Conservation (phyloP, 2,329 filamentous ascomycete genomes). For the Hymenoscyphus fructigenus region DNA sequence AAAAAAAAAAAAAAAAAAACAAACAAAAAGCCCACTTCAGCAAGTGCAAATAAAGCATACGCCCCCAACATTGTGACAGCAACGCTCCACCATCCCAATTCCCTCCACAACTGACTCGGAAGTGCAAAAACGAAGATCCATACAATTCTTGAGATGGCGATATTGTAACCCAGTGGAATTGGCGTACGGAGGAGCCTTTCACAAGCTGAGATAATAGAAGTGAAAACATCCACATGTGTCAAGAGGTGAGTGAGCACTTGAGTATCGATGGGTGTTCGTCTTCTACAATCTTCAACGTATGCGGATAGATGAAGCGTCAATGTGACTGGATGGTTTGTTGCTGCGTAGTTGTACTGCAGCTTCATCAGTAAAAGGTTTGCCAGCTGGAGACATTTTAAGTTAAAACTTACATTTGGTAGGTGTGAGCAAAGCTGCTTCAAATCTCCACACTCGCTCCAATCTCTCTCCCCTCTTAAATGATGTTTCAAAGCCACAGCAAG, state of each 20-base stretch:
- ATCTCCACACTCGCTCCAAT: no score
- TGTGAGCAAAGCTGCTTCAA: no score
- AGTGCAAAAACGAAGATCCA: constrained; percentile 30
- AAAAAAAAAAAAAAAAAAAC: no score
- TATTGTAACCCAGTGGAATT: constrained; percentile 30
- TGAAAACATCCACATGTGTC: constrained; percentile 28
- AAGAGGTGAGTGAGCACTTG: constrained; percentile 32
- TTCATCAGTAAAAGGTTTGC: no score
- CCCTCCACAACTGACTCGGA: constrained; percentile 28
- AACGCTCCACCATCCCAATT: constrained; percentile 28
- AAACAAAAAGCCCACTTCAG: no score
- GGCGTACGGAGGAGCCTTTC: constrained; percentile 30
- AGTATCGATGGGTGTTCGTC: constrained; percentile 22
- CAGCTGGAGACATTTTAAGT: no score
- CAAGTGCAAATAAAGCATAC: constrained; percentile 23
- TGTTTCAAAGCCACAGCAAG: no score
- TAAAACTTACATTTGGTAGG: no score
- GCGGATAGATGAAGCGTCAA: constrained; percentile 24
- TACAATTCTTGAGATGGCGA: constrained; percentile 29
- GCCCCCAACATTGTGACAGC: constrained; percentile 27
- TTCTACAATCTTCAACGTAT: constrained; percentile 22
- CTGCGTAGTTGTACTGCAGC: no score
- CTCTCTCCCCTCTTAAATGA: no score
- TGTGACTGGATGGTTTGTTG: no score
- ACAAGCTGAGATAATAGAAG: constrained; percentile 27